Percentiles rank a stretch among this genome's conserved stretches.
phyloP scores from a whole-genome alignment of 257 asterid genomes.

The Echium plantagineum region DNA sequence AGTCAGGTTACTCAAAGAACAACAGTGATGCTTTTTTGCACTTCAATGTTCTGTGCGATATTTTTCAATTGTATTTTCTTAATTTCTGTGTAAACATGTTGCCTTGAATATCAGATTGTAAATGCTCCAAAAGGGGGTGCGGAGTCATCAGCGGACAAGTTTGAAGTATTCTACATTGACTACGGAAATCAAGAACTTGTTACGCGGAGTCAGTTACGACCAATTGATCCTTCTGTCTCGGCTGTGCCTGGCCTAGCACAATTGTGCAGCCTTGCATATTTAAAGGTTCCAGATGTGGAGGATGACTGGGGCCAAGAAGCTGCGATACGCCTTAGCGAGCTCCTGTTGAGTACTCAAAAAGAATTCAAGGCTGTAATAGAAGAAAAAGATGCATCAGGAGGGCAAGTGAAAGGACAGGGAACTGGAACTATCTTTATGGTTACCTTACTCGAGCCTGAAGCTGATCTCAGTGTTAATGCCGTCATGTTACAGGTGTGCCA shows the following conservation, averaged over 20 bases:
- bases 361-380: slow-evolving; percentile 69
- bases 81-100: neutral
- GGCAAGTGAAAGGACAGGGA: slow-evolving; percentile 96
- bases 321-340: slow-evolving; percentile 56
- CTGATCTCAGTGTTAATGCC: slow-evolving; percentile 66
- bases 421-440: slow-evolving; percentile 73
- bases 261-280: slow-evolving; percentile 69
- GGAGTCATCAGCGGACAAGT: slow-evolving; percentile 55
- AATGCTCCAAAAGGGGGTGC: slow-evolving; percentile 70
- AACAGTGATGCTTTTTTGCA: neutral
- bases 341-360: slow-evolving; percentile 41
- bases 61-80: neutral
- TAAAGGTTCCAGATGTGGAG: slow-evolving; percentile 68
- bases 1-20: too few species aligned
- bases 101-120: slow-evolving; percentile 42
- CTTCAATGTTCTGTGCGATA: neutral
- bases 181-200: slow-evolving; percentile 89
- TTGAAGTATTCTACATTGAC: slow-evolving; percentile 88
- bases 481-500: slow-evolving; percentile 55
- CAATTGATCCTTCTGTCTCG: slow-evolving; percentile 62
- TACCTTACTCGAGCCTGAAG: slow-evolving; percentile 55
- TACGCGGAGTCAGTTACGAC: slow-evolving; percentile 66
- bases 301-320: slow-evolving; percentile 95
- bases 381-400: slow-evolving; percentile 74
- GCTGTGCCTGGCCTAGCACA: slow-evolving; percentile 83